phyloP scores from a whole-genome alignment of 2,329 filamentous ascomycete species.

The Pseudogymnoascus sp. region DNA sequence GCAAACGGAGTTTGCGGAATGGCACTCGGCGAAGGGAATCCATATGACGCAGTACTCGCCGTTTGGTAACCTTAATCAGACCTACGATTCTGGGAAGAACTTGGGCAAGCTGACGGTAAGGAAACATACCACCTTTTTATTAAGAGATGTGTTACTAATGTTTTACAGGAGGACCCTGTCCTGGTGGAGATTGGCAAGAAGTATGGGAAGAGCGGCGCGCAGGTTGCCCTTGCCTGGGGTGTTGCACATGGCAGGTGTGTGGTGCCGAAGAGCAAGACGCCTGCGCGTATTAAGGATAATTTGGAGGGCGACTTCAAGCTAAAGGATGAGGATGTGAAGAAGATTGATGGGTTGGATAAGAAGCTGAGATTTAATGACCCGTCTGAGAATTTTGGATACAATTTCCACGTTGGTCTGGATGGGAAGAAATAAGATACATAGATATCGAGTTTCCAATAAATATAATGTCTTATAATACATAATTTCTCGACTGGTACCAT shows the following conservation, averaged over 20 bases:
- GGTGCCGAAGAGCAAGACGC: slow-evolving; percentile 55
- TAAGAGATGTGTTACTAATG: background rate
- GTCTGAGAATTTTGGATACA: slow-evolving; percentile 44
- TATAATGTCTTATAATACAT: background rate
- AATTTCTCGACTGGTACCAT: background rate
- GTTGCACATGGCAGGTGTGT: slow-evolving; percentile 49
- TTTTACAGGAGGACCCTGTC: slow-evolving; percentile 39
- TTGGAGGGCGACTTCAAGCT: slow-evolving; percentile 56
- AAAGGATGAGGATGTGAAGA: slow-evolving; percentile 45
- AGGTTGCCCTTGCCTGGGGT: slow-evolving; percentile 52
- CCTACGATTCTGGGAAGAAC: slow-evolving; percentile 50
- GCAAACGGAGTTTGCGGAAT: slow-evolving; percentile 40
- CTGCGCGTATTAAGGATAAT: slow-evolving; percentile 52
- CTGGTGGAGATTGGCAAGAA: slow-evolving; percentile 47
- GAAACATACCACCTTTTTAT: background rate
- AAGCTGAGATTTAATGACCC: slow-evolving; percentile 56
- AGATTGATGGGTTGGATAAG: slow-evolving; percentile 43
- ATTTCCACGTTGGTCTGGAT: slow-evolving; percentile 51
- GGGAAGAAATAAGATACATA: slow-evolving; percentile 34
- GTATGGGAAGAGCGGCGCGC: slow-evolving; percentile 46
- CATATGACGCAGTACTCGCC: slow-evolving; percentile 39
- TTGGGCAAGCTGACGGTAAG: slow-evolving; percentile 31
- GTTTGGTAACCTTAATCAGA: slow-evolving; percentile 53
- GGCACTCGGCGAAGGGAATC: slow-evolving; percentile 35
- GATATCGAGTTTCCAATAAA: background rate